Percentiles rank a stretch among this genome's conserved stretches.
phyloP scores from a whole-genome alignment of 176 grass and related monocot genomes.

The Aegilops sharonensis region DNA sequence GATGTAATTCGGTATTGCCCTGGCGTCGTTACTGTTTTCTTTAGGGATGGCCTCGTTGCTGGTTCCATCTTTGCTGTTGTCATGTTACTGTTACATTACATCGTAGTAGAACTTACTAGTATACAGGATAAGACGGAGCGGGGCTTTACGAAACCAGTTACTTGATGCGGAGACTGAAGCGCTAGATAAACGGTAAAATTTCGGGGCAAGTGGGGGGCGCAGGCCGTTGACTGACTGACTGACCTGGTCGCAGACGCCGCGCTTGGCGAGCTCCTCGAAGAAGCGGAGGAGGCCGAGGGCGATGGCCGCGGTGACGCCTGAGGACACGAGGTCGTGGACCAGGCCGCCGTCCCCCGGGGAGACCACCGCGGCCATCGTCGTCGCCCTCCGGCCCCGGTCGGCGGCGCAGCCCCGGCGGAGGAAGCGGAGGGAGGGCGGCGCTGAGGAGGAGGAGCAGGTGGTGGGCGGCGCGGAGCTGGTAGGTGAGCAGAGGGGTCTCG shows the following conservation, averaged over 20 bases:
- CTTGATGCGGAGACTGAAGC: too few species aligned
- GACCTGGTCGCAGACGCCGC: conserved; percentile 85
- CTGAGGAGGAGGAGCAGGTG: conserved; percentile 1
- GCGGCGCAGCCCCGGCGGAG: background rate
- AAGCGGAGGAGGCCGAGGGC: conserved; percentile 75
- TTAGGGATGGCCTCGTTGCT: background rate
- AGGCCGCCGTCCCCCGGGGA: conserved; percentile 32
- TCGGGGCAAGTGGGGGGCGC: background rate
- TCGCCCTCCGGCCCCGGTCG: background rate
- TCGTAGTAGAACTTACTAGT: too few species aligned
- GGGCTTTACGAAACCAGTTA: too few species aligned
- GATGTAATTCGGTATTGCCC: conserved; percentile 1
- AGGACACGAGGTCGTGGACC: conserved; percentile 46
- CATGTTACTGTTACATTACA: background rate
- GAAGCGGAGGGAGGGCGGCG: background rate
- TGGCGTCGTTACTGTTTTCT: background rate
- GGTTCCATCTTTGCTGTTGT: background rate
- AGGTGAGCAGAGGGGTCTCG: background rate
- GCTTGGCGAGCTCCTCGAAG: conserved; percentile 86
- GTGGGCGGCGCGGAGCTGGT: background rate
- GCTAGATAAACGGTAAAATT: background rate
- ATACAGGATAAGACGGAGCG: too few species aligned
- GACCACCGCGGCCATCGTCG: conserved; percentile 30
- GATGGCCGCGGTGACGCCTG: conserved; percentile 36
- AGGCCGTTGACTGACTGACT: background rate